Evolutionary conservation across 2,329 filamentous ascomycete genomes (phyloP).

Genomic region (Neofusicoccum sp.): DNA sequence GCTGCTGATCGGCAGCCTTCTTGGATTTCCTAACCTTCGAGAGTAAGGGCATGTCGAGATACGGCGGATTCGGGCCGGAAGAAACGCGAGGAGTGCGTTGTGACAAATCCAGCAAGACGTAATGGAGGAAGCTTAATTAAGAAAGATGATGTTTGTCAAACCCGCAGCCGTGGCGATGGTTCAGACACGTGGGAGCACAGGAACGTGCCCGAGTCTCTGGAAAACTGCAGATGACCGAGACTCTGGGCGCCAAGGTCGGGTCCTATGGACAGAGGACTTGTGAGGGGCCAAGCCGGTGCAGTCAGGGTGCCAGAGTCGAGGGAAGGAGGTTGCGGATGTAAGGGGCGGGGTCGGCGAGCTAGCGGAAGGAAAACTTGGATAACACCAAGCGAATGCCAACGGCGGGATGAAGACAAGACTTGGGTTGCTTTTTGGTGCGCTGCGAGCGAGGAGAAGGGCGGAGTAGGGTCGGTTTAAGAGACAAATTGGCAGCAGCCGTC

Average conservation of each 20-base stretch:
- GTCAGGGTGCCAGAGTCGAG: background rate
- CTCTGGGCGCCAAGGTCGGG: background rate
- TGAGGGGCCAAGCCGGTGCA: background rate
- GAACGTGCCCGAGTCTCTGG: background rate
- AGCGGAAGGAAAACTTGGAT: background rate
- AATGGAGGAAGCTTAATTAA: background rate
- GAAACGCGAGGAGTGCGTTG: background rate
- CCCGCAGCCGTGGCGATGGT: background rate
- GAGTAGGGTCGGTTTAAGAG: background rate
- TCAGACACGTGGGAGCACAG: background rate
- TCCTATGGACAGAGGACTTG: background rate
- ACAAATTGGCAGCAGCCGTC: background rate
- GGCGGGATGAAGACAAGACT: background rate
- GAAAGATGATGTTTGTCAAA: background rate
- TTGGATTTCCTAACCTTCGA: constrained; percentile 33
- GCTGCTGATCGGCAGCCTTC: constrained; percentile 29
- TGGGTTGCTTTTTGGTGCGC: background rate
- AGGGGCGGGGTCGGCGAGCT: background rate
- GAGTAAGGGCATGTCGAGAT: constrained; percentile 35
- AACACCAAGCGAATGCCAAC: too few relatives aligned
- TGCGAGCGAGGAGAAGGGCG: background rate
- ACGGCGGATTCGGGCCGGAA: background rate
- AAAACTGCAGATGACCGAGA: background rate
- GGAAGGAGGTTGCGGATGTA: background rate
- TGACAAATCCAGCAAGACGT: background rate